Conservation (phyloP, 2,329 filamentous ascomycete species). For the Leptoxyphium fumago region DNA sequence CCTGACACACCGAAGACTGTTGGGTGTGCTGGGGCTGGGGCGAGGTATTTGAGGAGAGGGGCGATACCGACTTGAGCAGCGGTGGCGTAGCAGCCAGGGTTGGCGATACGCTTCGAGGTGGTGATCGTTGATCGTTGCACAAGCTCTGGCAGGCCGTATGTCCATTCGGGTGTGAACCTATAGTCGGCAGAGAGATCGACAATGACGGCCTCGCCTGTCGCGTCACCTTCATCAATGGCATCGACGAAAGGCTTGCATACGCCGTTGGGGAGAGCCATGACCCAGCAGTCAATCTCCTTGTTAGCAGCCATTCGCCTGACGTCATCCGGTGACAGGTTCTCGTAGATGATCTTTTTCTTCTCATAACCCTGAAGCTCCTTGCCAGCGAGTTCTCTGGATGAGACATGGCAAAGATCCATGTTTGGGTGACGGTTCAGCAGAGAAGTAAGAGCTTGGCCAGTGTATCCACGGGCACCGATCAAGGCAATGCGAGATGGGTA, state of each 20-base stretch:
- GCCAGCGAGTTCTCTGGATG: conserved; percentile 79
- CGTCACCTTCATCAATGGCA: conserved; percentile 59
- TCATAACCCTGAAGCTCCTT: conserved; percentile 78
- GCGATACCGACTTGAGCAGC: conserved; percentile 81
- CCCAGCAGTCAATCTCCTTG: conserved; percentile 85
- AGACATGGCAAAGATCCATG: conserved; percentile 83
- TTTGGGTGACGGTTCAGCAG: conserved; percentile 77
- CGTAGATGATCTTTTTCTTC: conserved; percentile 84
- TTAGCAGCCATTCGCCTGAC: conserved; percentile 70
- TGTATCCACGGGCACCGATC: conserved; percentile 87
- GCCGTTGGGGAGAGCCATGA: conserved; percentile 91
- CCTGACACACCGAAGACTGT: conserved; percentile 83
- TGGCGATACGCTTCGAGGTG: conserved; percentile 67
- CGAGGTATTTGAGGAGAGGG: conserved; percentile 64
- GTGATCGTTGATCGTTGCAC: conserved; percentile 63
- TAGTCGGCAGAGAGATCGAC: conserved; percentile 96
- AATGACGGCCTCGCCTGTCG: conserved; percentile 55
- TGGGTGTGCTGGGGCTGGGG: conserved; percentile 46
- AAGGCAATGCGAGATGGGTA: conserved; percentile 67
- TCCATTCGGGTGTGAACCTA: conserved; percentile 73
- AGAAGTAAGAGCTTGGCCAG: conserved; percentile 76
- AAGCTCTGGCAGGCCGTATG: conserved; percentile 80
- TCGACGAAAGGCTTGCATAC: conserved; percentile 91
- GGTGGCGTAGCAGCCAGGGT: conserved; percentile 92
- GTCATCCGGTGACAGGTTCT: conserved; percentile 78